These are phyloP conservation scores for Aspergillus sp. DNA, from an alignment of 2,329 filamentous ascomycete species.

Conservation along the genomic window DNA sequence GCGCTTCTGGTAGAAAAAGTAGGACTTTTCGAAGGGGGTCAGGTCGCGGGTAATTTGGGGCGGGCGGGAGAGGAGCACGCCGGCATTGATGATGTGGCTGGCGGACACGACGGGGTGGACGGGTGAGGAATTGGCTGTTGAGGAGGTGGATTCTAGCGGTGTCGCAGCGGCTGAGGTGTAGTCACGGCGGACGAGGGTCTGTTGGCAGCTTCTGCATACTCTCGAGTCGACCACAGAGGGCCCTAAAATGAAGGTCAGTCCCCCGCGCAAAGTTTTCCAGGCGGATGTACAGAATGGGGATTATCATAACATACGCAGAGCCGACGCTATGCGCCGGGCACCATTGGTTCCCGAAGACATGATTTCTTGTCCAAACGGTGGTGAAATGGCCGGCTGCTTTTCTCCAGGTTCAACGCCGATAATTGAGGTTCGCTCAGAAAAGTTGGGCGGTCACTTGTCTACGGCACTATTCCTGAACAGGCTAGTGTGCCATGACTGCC, in stretches of 20 bases:
- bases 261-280: neutral
- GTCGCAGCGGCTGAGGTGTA: conserved; percentile 37
- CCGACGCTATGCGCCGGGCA: conserved; percentile 33
- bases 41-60: conserved; percentile 79
- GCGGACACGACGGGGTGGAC: conserved; percentile 26
- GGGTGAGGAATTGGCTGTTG: conserved; percentile 20
- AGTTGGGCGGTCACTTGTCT: conserved; percentile 32
- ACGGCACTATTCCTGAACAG: conserved; percentile 19
- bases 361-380: conserved; percentile 12
- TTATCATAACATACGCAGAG: conserved; percentile 28
- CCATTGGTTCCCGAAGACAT: conserved; percentile 37
- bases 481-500: conserved; percentile 15
- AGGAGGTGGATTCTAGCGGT: conserved; percentile 27
- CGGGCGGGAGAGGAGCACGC: conserved; percentile 79
- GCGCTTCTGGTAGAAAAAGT: conserved; percentile 94
- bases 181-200: conserved; percentile 33
- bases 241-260: conserved; percentile 18
- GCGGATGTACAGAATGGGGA: neutral
- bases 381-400: conserved; percentile 12
- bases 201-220: conserved; percentile 40
- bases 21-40: conserved; percentile 83
- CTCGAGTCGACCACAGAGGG: conserved; percentile 33
- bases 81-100: conserved; percentile 49
- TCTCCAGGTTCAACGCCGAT: conserved; percentile 11
- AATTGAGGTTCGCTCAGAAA: conserved; percentile 23